Evolutionary conservation across 1,284 basidiomycete genomes (phyloP).

Genomic region (Gymnopus androsaceus): DNA sequence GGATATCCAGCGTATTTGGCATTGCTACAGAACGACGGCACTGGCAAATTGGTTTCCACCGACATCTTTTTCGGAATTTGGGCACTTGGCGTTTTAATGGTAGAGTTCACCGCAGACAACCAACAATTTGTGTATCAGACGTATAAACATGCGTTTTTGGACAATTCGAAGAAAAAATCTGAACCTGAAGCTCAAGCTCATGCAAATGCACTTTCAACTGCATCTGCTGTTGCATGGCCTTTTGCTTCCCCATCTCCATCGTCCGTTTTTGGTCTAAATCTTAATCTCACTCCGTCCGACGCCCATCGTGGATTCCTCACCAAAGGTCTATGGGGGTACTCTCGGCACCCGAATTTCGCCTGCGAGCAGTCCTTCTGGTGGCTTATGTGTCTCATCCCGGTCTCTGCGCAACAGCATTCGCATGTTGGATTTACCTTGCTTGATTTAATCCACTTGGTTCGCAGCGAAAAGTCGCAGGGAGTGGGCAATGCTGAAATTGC

Average conservation of each 20-base stretch:
- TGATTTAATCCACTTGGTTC: no score
- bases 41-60: conserved; percentile 44
- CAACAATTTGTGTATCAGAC: conserved; percentile 86
- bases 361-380: no score
- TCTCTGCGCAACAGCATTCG: no score
- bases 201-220: background rate
- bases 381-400: no score
- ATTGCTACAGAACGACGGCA: conserved; percentile 26
- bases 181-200: conserved; percentile 33
- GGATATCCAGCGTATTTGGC: conserved; percentile 62
- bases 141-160: conserved; percentile 65
- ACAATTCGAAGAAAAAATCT: conserved; percentile 34
- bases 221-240: conserved; percentile 45
- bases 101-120: conserved; percentile 87
- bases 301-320: no score
- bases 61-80: conserved; percentile 70
- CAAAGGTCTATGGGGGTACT: no score
- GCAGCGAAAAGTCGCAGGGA: no score
- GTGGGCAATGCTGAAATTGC: no score
- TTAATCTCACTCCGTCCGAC: no score
- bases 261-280: conserved; percentile 12
- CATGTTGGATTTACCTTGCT: no score
- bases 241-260: conserved; percentile 39
- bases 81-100: conserved; percentile 58
- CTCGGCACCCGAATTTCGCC: no score